Evolutionary conservation across 192 early-diverging fungal species (phyloP).

Genomic region (Backusella australiensis): DNA sequence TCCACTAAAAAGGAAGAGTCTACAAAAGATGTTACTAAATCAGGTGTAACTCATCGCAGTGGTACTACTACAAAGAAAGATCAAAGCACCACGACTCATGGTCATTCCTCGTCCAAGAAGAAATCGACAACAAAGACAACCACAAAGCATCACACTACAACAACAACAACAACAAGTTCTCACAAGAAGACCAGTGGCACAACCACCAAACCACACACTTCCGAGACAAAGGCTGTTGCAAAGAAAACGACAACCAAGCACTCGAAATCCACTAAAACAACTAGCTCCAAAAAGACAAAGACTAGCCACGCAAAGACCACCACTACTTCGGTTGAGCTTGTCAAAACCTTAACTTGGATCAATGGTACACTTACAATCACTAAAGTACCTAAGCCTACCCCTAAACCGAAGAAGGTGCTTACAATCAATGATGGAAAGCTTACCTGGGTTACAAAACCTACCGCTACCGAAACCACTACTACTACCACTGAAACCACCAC

Average conservation of each 20-base stretch:
- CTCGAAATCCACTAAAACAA: background rate
- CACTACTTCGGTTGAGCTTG: background rate
- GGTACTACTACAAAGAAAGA: background rate
- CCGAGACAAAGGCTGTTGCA: background rate
- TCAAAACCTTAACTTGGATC: conserved; percentile 6
- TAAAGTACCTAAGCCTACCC: background rate
- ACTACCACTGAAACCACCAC: background rate
- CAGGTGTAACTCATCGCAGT: background rate
- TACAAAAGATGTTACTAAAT: background rate
- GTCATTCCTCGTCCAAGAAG: background rate
- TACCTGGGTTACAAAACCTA: background rate
- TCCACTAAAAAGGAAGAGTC: conserved; percentile 2
- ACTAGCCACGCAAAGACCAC: background rate
- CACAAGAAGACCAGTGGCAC: background rate
- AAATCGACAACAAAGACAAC: background rate
- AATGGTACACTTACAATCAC: background rate
- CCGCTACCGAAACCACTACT: background rate
- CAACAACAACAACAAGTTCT: background rate
- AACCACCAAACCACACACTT: background rate
- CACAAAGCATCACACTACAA: background rate
- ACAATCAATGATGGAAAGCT: background rate
- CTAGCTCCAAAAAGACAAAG: background rate
- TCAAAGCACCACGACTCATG: background rate
- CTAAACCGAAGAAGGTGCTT: background rate
- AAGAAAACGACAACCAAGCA: background rate